Percentiles rank a stretch among this genome's conserved stretches.
These are phyloP conservation scores for Candida sp. DNA, from an alignment of 1,139 yeast species.

Conservation along the genomic window DNA sequence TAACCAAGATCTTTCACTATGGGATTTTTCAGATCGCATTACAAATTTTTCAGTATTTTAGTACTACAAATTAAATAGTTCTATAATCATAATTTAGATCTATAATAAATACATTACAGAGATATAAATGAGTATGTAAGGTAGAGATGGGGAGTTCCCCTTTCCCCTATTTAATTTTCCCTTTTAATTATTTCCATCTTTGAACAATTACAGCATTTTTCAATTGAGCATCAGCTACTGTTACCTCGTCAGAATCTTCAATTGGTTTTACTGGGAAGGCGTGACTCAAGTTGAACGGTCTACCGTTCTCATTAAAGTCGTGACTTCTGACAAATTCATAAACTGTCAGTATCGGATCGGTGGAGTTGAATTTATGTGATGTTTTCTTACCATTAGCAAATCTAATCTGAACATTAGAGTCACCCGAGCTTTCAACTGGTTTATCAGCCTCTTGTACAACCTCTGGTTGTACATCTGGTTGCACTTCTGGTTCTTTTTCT, in stretches of 20 bases:
- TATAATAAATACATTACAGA: neutral
- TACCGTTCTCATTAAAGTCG: constrained; percentile 34
- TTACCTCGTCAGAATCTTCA: constrained; percentile 44
- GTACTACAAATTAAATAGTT: neutral
- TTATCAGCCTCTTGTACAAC: constrained; percentile 4
- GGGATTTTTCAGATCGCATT: neutral
- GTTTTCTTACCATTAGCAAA: constrained; percentile 77
- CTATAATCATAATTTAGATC: neutral
- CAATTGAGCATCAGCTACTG: constrained; percentile 73
- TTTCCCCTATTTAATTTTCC: too few species aligned
- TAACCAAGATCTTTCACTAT: neutral
- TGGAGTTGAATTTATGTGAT: constrained; percentile 60
- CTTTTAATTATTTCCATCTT: constrained; percentile 50
- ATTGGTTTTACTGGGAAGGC: constrained; percentile 84
- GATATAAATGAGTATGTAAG: neutral
- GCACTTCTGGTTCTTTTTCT: constrained; percentile 15
- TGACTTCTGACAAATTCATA: constrained; percentile 62
- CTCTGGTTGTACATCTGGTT: constrained; percentile 1
- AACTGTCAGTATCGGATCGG: constrained; percentile 64
- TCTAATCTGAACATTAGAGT: constrained; percentile 77
- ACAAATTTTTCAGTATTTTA: neutral
- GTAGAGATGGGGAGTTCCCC: too few species aligned
- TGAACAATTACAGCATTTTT: constrained; percentile 89
- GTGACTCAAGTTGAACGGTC: constrained; percentile 67
- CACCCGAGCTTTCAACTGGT: constrained; percentile 49